A percentile compares a stretch with the other conserved stretches of the same genome.
phyloP scores from a whole-genome alignment of 164 flowering plant genomes.

The Kalanchoe fedtschenkoi region DNA sequence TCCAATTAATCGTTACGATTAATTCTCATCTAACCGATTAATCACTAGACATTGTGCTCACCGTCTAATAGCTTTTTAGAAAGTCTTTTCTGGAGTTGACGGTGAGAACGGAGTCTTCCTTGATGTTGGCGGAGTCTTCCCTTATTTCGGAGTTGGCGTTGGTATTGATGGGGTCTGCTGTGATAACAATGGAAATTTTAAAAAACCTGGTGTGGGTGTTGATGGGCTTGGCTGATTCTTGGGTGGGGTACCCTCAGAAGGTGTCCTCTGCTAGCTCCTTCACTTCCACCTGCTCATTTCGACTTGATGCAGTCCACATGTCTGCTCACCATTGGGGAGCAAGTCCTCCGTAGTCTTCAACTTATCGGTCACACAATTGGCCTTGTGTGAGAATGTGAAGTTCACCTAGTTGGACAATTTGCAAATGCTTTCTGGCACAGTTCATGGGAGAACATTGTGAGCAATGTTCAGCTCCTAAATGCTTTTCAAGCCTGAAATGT shows the following conservation, averaged over 20 bases:
- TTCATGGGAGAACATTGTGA: conserved; percentile 33
- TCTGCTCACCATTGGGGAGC: conserved; percentile 16
- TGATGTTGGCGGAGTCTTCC: conserved; percentile 7
- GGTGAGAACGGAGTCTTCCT: background rate
- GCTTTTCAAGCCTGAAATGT: conserved; percentile 20
- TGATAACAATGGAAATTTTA: conserved; percentile 7
- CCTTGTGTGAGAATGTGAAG: conserved; percentile 50
- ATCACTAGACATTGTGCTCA: no score
- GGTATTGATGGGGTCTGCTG: conserved; percentile 13
- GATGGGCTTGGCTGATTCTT: background rate
- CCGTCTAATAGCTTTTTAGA: no score
- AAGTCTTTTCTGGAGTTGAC: background rate
- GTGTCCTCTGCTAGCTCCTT: background rate
- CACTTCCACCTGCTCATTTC: conserved; percentile 17
- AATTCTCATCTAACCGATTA: no score
- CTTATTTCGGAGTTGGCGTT: conserved; percentile 15
- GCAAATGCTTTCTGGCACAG: conserved; percentile 39
- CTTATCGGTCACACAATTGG: conserved; percentile 29
- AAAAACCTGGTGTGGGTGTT: conserved; percentile 10
- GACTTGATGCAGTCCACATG: conserved; percentile 33
- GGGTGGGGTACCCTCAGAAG: background rate
- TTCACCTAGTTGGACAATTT: conserved; percentile 30
- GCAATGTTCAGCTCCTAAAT: conserved; percentile 29
- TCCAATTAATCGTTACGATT: no score
- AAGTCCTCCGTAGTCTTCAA: conserved; percentile 23